Conservation (phyloP, 2,329 filamentous ascomycete species). For the Diaporthe ilicicola region DNA sequence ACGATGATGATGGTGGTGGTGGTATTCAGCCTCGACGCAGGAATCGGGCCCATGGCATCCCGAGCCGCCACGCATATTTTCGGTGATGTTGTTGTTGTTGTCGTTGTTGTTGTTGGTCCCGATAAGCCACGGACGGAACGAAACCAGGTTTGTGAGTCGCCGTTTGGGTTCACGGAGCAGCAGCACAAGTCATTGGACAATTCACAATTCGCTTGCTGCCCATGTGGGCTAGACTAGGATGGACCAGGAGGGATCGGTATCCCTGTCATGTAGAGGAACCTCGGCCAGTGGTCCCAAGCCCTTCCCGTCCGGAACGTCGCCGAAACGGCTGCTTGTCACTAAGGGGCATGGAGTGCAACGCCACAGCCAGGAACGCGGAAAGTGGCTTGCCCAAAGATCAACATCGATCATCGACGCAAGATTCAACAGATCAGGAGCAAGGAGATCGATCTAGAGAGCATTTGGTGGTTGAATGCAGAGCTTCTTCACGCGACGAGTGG, state of each 20-base stretch:
- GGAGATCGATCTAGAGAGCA: not conserved
- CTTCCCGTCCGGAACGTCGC: slow-evolving; percentile 14
- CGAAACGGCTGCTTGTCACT: slow-evolving; percentile 17
- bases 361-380: slow-evolving; percentile 18
- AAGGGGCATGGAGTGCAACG: not conserved
- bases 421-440: not conserved
- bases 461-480: not conserved
- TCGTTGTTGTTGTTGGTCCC: not conserved
- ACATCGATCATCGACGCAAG: not conserved
- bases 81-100: too few species aligned
- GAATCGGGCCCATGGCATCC: not conserved
- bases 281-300: not conserved
- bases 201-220: not conserved
- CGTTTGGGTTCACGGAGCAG: not conserved
- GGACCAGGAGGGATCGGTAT: not conserved
- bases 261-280: slow-evolving; percentile 19
- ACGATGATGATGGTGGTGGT: too few species aligned
- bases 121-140: slow-evolving; percentile 4
- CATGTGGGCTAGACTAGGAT: not conserved
- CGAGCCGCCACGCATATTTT: not conserved
- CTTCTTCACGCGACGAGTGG: not conserved
- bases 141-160: not conserved
- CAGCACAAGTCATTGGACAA: slow-evolving; percentile 9
- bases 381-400: not conserved
- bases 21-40: not conserved